Percentiles rank a stretch among this genome's conserved stretches.
Evolutionary conservation across 805 yeast genomes (phyloP).

Genomic region (Suhomyces pyralidae): DNA sequence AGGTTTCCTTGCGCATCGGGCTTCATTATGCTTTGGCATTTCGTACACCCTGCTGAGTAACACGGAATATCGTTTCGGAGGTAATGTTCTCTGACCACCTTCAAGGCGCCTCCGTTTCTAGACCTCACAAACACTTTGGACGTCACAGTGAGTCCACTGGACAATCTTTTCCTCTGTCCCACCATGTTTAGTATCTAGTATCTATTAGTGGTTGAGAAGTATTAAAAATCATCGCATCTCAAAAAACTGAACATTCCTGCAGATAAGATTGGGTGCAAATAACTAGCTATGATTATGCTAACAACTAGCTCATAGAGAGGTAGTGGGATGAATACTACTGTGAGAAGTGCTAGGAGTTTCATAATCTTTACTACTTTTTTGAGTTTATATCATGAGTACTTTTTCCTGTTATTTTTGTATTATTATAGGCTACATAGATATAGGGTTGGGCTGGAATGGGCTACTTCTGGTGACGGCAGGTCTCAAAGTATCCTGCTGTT

Average conservation of each 20-base stretch:
- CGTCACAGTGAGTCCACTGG: conserved; percentile 56
- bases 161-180: conserved; percentile 32
- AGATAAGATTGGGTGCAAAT: background rate
- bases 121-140: conserved; percentile 91
- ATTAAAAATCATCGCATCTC: conserved; percentile 7
- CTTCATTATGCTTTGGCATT: conserved; percentile 54
- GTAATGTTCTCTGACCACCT: conserved; percentile 92
- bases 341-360: no score
- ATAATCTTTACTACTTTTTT: no score
- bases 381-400: no score
- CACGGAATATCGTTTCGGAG: conserved; percentile 92
- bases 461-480: background rate
- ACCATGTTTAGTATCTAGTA: conserved; percentile 11
- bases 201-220: no score
- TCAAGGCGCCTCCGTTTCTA: conserved; percentile 83
- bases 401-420: no score
- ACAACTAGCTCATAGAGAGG: no score
- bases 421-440: background rate
- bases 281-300: no score
- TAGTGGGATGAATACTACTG: no score
- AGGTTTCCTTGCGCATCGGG: conserved; percentile 66
- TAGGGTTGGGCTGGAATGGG: background rate
- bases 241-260: background rate
- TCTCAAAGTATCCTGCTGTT: background rate
- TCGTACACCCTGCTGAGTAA: conserved; percentile 64